A percentile compares a stretch with the other conserved stretches of the same genome.
Conservation (phyloP, 768 basidiomycete species). For the Termitomyces bulborhizus region DNA sequence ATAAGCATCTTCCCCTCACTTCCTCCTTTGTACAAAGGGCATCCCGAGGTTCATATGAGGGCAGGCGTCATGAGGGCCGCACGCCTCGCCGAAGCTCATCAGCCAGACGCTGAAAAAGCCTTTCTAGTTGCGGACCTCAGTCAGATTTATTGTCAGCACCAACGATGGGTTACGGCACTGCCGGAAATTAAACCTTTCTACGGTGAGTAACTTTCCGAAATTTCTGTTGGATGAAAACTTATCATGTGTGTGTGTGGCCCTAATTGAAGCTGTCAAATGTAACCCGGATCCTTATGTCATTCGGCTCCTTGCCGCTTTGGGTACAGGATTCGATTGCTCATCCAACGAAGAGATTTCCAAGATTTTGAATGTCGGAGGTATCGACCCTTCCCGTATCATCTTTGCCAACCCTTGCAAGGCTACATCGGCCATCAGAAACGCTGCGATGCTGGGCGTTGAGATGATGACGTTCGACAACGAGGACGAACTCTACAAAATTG, state of each 20-base stretch:
- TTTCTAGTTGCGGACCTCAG: slow-evolving; percentile 96
- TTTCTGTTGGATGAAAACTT: neutral
- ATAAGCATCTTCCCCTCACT: slow-evolving; percentile 53
- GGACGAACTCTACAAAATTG: slow-evolving; percentile 93
- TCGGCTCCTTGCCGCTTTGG: slow-evolving; percentile 83
- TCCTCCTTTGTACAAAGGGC: slow-evolving; percentile 64
- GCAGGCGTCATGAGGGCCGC: slow-evolving; percentile 67
- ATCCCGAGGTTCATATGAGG: slow-evolving; percentile 68
- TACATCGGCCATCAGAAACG: slow-evolving; percentile 82
- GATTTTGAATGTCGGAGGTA: slow-evolving; percentile 67
- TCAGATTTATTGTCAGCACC: slow-evolving; percentile 78
- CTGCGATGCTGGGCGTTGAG: slow-evolving; percentile 75
- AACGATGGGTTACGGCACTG: slow-evolving; percentile 72
- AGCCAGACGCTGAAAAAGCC: slow-evolving; percentile 83
- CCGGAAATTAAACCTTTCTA: slow-evolving; percentile 92
- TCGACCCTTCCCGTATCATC: slow-evolving; percentile 80
- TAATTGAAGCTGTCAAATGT: slow-evolving; percentile 81
- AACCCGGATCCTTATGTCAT: slow-evolving; percentile 96
- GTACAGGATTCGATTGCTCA: slow-evolving; percentile 95
- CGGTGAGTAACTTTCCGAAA: slow-evolving; percentile 45
- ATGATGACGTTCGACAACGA: slow-evolving; percentile 98
- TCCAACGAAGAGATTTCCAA: slow-evolving; percentile 88
- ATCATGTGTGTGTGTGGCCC: slow-evolving; percentile 7
- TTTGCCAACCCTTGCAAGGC: slow-evolving; percentile 99
- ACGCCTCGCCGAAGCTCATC: slow-evolving; percentile 42